A percentile compares a stretch with the other conserved stretches of the same genome.
phyloP scores from a whole-genome alignment of 257 asterid species.

The Fraxinus anomala region DNA sequence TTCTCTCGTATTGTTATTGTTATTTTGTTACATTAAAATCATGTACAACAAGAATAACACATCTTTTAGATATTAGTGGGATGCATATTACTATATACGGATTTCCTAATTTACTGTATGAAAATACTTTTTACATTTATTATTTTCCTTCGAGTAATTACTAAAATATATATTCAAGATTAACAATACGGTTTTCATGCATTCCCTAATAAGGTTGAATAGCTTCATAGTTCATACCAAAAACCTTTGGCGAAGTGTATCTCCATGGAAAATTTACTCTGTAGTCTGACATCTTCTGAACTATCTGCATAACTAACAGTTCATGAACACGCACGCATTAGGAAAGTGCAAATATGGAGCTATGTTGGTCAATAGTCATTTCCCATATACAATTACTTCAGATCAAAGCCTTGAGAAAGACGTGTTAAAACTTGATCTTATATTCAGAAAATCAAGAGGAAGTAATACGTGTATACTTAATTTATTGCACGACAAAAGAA shows the following conservation, averaged over 20 bases:
- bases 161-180: background rate
- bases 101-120: background rate
- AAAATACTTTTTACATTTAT: background rate
- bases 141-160: conserved; percentile 1
- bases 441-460: background rate
- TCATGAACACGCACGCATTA: background rate
- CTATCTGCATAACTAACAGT: background rate
- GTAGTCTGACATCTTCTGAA: background rate
- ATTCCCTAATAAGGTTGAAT: background rate
- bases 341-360: background rate
- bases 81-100: background rate
- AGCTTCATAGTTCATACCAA: background rate
- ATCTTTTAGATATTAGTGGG: background rate
- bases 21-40: background rate
- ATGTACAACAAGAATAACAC: background rate
- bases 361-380: background rate
- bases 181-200: background rate
- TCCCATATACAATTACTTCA: background rate
- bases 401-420: background rate
- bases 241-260: background rate
- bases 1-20: too few relatives aligned
- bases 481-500: background rate
- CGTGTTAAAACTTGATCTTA: background rate
- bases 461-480: background rate
- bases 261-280: background rate